Evolutionary conservation across 352 stramenopile genomes (phyloP), one percentile per base, ranked within the genome.

Genomic region (Phytophthora colocasiae): DNA sequence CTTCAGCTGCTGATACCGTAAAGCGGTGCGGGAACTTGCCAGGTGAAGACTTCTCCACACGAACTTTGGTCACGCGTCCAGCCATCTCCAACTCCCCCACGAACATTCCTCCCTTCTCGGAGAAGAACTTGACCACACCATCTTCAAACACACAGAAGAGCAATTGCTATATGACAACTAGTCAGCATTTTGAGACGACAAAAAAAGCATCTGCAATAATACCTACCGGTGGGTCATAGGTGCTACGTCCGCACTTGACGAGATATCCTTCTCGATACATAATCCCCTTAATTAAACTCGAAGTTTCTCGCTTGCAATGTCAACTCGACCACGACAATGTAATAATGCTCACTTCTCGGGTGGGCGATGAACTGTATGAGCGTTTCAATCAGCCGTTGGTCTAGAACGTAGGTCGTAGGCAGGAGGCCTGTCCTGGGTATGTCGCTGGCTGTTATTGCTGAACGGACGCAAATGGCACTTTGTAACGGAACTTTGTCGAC

Each of bases 201-300:
- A 29, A 39, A n/a, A 10, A 1, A 51, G 1, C 11, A 5, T 32
- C 24, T 34, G 22, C 5, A 41, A 15, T 3, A 15, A 15, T 26
- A 10, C 27, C 39, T 73, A 92, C 81, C 66, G 81, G 75, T 56
- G 75, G 44, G 51, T 91, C 83, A 58, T 85, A 88, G 32, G 46
- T 52, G 36, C 66, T 73, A 22, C 68, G 73, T 1, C 75, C 80
- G 41, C 80, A 90, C 63, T 87, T 85, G 63, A 92, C 73, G 55
- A 94, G 71, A 49, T 91, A 94, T 55, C 85, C 85, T 63, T 94
- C 85, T 62, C 85, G 77, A 64, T 94, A 94, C 85, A 94, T 94
- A 49, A 9, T 60, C 7, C 29, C 29, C 31, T 36, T 31, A 1
- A 19, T 34, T 10, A 34, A 36, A 36, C 31, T 36, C 31, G 31